Base-by-base conservation (phyloP, 352 stramenopile genomes). In the Phytophthora capsici region DNA sequence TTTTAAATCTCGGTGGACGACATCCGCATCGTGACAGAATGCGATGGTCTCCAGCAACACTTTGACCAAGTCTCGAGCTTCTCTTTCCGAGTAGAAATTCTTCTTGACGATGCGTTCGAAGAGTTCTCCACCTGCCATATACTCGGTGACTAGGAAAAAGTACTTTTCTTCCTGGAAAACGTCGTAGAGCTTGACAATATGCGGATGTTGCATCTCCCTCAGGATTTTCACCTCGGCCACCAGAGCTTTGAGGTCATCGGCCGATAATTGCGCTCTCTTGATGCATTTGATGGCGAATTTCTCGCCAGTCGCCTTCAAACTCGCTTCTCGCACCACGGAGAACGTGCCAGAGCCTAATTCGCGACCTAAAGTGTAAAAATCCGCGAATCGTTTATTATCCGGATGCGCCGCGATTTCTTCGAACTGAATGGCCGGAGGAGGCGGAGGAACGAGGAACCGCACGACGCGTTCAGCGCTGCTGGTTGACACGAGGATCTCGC, bases 111-210 rank as follows among this genome's bases (percentile, higher is more conserved):
- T 96, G 16, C 88, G 78, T 30, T 96, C 88, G 63, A 96, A 96
- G 20, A 96, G 77, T 61, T 96, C 88, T 3, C 86, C 85, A 13
- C 88, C 88, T 7, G 83, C 84, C 73, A 98, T 97, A 37, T 98
- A 90, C 75, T 99, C 96, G 51, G 98, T 98, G 10, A 99, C 96
- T 41, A 99, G 83, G 71, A 99, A 99, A 77, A 97, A 99, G 63
- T 98, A 86, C 23, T 92, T 80, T 14, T 89, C 77, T 32, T 98
- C 91, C 40, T 97, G 75, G 73, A 94, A 98, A 10, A 98, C 95
- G 41, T 94, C 94, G 43, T 94, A 91, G 6, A 97, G 72, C 45
- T 90, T 83, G 63, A 97, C 86, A 57, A 97, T 96, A 68, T 97
- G 82, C 36, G 84, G 73, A 73, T 97, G 91, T 69, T 92, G 80